Base-by-base conservation (phyloP, 192 early-diverging fungal genomes). In the Podila horticola region DNA sequence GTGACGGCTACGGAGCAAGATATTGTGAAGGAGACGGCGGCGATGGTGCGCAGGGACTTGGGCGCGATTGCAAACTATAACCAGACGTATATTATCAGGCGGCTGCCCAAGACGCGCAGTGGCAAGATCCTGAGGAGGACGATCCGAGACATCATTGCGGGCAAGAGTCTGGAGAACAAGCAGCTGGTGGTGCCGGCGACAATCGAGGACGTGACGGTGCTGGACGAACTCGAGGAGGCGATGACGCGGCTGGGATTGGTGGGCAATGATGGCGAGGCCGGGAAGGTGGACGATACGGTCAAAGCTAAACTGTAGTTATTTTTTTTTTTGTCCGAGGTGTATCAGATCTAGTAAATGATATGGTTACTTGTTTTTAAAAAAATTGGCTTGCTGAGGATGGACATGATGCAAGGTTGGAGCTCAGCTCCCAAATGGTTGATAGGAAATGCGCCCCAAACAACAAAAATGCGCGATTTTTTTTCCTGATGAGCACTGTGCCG, bases 31-130 rank as follows among this genome's bases (percentile, higher is more conserved):
- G 91, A 95, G 26, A 83, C 95, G 1, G 84, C 90, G 8, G 82
- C 76, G 34, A 86, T 89, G 58, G 90, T 93, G 0, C 86, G 96
- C 45, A 64, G 74, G 28, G 87, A 92, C 41, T 85, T 97, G 24
- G 95, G 95, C 2, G 93, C 95, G 1, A 92, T 97, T 55, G 95
- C 94, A 5, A 94, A 93, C 48, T 90, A 95, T 65, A 88, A 94
- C 29, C 83, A 85, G n/a, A 86, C 88, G 1, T 87, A 92, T 45
- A 72, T 95, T 48, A 90, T 97, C 5, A 74, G 88, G 22, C 81
- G 90, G 11, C 69, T 97, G 74, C 95, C 95, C 33, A 97, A 97
- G 81, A 97, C 95, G 1, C 81, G 95, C 17, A 90, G 88, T 24
- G 95, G 95, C 20, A 97, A 97, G 83, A 91, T 97, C 29, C 70